These are phyloP conservation scores for Candida namnaoensis DNA, from an alignment of 805 yeast species.

Conservation along the genomic window DNA sequence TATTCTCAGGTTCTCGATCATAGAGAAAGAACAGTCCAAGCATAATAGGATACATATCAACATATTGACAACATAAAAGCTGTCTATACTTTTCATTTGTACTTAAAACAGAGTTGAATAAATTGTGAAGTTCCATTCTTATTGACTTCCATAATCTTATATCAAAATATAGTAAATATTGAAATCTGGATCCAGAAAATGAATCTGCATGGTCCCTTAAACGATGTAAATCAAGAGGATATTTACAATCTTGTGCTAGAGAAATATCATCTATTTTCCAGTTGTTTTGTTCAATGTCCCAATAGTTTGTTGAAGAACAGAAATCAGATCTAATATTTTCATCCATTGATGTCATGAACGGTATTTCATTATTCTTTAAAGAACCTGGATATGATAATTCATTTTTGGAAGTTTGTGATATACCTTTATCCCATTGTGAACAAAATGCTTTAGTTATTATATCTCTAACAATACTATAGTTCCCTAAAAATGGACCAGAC, in stretches of 20 bases:
- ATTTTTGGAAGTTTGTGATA: slow-evolving; percentile 8
- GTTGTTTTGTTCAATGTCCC: slow-evolving; percentile 28
- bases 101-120: slow-evolving; percentile 57
- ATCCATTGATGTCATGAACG: neutral
- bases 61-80: slow-evolving; percentile 68
- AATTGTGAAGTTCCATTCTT: slow-evolving; percentile 48
- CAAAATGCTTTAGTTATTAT: slow-evolving; percentile 50
- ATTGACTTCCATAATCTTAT: slow-evolving; percentile 62
- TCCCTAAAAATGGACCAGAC: slow-evolving; percentile 42
- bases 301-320: slow-evolving; percentile 14
- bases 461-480: slow-evolving; percentile 36
- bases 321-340: slow-evolving; percentile 1
- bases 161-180: slow-evolving; percentile 46
- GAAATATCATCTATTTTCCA: slow-evolving; percentile 38
- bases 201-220: slow-evolving; percentile 6
- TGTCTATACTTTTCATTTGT: slow-evolving; percentile 48
- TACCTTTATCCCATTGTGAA: slow-evolving; percentile 54
- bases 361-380: slow-evolving; percentile 9
- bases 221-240: slow-evolving; percentile 15
- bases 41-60: slow-evolving; percentile 71
- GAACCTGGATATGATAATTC: slow-evolving; percentile 2
- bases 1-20: slow-evolving; percentile 76
- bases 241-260: slow-evolving; percentile 38
- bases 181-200: slow-evolving; percentile 31
- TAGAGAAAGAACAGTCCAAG: slow-evolving; percentile 58